Percentiles rank a stretch among this genome's conserved stretches.
Evolutionary conservation across 495 filamentous ascomycete genomes (phyloP).

Genomic region (Penicillium arizonense): DNA sequence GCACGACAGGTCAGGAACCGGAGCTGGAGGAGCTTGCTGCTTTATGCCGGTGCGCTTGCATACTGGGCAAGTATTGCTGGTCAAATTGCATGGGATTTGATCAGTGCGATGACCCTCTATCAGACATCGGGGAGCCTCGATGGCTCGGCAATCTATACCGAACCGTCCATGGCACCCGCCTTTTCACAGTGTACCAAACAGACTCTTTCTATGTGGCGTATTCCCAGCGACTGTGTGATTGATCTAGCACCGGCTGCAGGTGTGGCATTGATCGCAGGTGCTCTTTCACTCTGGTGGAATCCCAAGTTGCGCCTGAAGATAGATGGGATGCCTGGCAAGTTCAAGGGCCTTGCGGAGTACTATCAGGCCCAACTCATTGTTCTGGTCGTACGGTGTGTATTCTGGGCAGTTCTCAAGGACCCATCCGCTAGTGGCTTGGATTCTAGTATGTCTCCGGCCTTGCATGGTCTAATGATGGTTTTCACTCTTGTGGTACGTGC

Average conservation of each 20-base stretch:
- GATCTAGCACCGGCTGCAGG: constrained; percentile 41
- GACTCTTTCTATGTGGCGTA: constrained; percentile 14
- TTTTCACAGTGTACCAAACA: constrained; percentile 30
- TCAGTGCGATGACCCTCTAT: constrained; percentile 25
- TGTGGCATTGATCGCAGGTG: constrained; percentile 48
- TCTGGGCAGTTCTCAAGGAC: constrained; percentile 51
- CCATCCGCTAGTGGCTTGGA: constrained; percentile 43
- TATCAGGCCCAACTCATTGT: constrained; percentile 67
- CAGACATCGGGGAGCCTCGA: constrained; percentile 11
- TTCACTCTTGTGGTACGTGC: constrained; percentile 56
- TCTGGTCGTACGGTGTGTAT: constrained; percentile 54
- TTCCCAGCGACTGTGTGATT: constrained; percentile 27
- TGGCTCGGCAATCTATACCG: background rate
- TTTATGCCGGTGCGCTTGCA: constrained; percentile 47
- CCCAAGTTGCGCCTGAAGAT: constrained; percentile 63
- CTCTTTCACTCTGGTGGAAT: constrained; percentile 74
- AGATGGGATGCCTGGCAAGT: constrained; percentile 60
- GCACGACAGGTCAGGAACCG: constrained; percentile 35
- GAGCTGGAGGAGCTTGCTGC: constrained; percentile 52
- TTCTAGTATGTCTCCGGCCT: constrained; percentile 37
- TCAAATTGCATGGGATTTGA: constrained; percentile 43
- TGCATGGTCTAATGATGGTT: constrained; percentile 56
- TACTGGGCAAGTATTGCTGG: constrained; percentile 50
- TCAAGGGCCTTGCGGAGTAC: constrained; percentile 64
- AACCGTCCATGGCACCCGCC: background rate